Evolutionary conservation across 1,284 basidiomycete species (phyloP).

Genomic region (Leccinum subatratum): DNA sequence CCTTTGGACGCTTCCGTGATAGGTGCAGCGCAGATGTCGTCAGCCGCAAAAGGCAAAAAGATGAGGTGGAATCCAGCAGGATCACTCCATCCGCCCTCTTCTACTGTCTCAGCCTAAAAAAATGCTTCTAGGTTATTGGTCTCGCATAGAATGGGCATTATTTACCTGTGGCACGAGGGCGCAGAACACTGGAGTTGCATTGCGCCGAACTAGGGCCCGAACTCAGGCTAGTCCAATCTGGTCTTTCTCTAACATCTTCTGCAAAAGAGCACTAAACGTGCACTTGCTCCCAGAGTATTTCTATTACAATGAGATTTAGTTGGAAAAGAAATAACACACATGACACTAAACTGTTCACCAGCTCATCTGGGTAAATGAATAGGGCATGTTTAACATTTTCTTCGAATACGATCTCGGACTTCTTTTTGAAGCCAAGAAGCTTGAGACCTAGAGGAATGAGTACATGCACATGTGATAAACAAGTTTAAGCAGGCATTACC

Average conservation of each 20-base stretch:
- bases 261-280: constrained; percentile 83
- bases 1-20: constrained; percentile 55
- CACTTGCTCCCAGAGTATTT: constrained; percentile 86
- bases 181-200: constrained; percentile 76
- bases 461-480: constrained; percentile 1
- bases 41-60: constrained; percentile 85
- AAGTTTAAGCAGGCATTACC: constrained; percentile 41
- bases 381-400: constrained; percentile 89
- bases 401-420: constrained; percentile 68
- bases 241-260: constrained; percentile 76
- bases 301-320: constrained; percentile 35
- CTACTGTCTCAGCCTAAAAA: constrained; percentile 63
- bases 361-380: constrained; percentile 92
- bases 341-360: constrained; percentile 41
- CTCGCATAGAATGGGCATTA: constrained; percentile 6
- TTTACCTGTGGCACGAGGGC: constrained; percentile 82
- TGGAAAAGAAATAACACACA: neutral
- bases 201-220: constrained; percentile 67
- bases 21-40: constrained; percentile 84
- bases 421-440: constrained; percentile 87
- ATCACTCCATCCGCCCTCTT: constrained; percentile 72
- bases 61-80: constrained; percentile 93
- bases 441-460: constrained; percentile 55
- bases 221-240: constrained; percentile 84
- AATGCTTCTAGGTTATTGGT: neutral